Conservation (phyloP, 257 asterid species). For the Rubia yunnanensis region DNA sequence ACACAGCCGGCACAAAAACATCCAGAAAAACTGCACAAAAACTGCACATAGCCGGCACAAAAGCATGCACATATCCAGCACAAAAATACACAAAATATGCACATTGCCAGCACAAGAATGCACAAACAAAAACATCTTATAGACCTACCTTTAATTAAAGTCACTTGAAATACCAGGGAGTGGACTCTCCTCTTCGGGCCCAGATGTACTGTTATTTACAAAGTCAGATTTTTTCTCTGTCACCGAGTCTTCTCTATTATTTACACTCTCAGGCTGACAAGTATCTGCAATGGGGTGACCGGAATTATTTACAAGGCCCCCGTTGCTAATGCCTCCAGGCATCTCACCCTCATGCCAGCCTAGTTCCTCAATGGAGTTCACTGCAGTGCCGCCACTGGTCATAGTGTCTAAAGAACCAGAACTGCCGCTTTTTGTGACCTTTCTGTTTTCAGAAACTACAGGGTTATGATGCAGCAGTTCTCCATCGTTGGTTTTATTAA, state of each 20-base stretch:
- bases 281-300: conserved; percentile 29
- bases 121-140: neutral
- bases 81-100: neutral
- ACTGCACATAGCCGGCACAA: too few species aligned
- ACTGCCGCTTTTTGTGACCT: conserved; percentile 19
- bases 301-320: conserved; percentile 47
- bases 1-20: neutral
- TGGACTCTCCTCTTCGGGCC: conserved; percentile 34
- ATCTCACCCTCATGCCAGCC: conserved; percentile 31
- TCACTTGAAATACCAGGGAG: conserved; percentile 24
- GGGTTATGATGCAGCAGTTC: conserved; percentile 30
- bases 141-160: conserved; percentile 48
- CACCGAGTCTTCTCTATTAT: conserved; percentile 35
- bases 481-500: conserved; percentile 21
- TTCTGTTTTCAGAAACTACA: conserved; percentile 27
- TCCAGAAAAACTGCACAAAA: too few species aligned
- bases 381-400: conserved; percentile 23
- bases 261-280: conserved; percentile 40
- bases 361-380: conserved; percentile 22
- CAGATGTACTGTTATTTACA: conserved; percentile 52
- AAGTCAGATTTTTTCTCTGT: conserved; percentile 28
- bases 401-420: conserved; percentile 33
- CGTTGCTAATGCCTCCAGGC: conserved; percentile 28
- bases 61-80: too few species aligned
- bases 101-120: neutral